Base-by-base conservation (phyloP, 2,329 filamentous ascomycete species). In the Sporothrix globosa region DNA sequence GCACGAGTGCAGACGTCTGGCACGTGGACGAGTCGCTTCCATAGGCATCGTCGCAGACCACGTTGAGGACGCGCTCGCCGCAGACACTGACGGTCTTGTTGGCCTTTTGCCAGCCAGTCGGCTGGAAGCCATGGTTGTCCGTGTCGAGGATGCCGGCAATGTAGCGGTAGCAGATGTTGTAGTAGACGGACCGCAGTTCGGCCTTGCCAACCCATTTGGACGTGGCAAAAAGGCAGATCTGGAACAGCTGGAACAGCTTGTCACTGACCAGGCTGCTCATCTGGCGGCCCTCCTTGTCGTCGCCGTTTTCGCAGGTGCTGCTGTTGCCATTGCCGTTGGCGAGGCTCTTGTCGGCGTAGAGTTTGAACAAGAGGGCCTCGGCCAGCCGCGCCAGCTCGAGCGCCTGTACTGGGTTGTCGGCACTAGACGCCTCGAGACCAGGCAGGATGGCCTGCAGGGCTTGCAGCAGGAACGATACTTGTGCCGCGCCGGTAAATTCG, bases 41-140 rank as follows among this genome's bases (percentile, higher is more conserved):
- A 78, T 94, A 95, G 24, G 93, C 94, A 81, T 99, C 96, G 76
- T 99, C 96, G 77, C 94, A 97, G 56, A 97, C 85, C 34, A 93
- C 89, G 75, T 95, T 93, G 72, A 98, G 86, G 52, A 98, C 84
- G 69, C 91, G 87, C 76, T 93, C 91, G 52, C 96, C 94, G 58
- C 86, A 87, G 14, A 84, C 78, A 66, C 84, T 82, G 53, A 93
- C 89, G 4, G 90, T 88, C 78, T 92, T 93, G 74, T 96, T 86
- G 0, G 91, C 90, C 77, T 92, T 86, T 39, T 81, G 79, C 21
- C 84, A 82, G 50, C 82, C 84, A 2, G 83, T 81, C 5, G 61
- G 69, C 17, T 79, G 78, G 54, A 82, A 78, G 11, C 82, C 81
- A 68, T 85, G 80, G 52, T 85, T 82, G 66, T 85, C 80, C 56